phyloP scores from a whole-genome alignment of 345 rosid genomes.

The Populus simonii region DNA sequence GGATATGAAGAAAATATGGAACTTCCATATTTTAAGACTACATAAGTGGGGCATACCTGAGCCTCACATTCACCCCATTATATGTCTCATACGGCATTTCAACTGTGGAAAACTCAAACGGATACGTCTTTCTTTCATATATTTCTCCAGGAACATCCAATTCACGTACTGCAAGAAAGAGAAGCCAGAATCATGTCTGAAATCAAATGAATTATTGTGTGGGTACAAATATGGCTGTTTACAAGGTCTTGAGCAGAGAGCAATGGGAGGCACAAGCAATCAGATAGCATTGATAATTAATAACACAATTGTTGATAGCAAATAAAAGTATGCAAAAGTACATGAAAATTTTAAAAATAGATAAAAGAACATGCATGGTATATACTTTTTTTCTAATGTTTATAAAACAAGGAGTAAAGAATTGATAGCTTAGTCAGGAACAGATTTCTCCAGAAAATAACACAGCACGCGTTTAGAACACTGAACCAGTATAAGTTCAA shows the following conservation, averaged over 20 bases:
- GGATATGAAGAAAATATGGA: not conserved
- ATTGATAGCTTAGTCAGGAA: not conserved
- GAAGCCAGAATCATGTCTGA: slow-evolving; percentile 6
- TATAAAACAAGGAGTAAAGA: not conserved
- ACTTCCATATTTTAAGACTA: not conserved
- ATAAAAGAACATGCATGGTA: not conserved
- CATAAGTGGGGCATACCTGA: slow-evolving; percentile 53
- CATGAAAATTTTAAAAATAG: not conserved
- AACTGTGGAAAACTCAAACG: slow-evolving; percentile 88
- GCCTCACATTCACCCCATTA: slow-evolving; percentile 89
- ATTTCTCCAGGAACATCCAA: slow-evolving; percentile 96
- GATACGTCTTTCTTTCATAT: slow-evolving; percentile 79
- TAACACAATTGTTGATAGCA: not conserved
- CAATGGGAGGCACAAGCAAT: not conserved
- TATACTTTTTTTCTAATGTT: not conserved
- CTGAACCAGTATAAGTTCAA: not conserved
- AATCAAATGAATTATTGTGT: not conserved
- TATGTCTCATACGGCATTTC: slow-evolving; percentile 98
- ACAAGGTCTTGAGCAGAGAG: not conserved
- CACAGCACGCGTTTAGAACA: not conserved
- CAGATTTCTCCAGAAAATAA: not conserved
- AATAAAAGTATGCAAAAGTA: not conserved
- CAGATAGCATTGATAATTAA: not conserved
- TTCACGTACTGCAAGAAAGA: slow-evolving; percentile 71
- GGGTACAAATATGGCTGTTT: not conserved